These are phyloP conservation scores for Colletotrichum graminicola DNA, from an alignment of 2,329 filamentous ascomycete species.

Conservation along the genomic window DNA sequence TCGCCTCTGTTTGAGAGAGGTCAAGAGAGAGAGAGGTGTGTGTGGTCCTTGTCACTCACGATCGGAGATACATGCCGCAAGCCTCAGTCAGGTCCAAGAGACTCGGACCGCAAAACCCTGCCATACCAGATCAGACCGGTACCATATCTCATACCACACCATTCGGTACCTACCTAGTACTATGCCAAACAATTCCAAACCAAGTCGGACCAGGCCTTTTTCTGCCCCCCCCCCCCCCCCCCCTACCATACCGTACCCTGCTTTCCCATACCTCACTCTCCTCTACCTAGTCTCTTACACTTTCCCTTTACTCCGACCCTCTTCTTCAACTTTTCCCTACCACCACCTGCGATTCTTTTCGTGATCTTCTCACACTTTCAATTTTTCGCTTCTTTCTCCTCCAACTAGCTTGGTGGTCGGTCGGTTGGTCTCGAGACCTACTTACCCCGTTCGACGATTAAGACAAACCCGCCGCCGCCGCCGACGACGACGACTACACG, in stretches of 20 bases:
- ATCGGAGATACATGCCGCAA: conserved; percentile 38
- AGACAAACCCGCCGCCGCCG: neutral
- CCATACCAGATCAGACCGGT: conserved; percentile 17
- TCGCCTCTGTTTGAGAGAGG: conserved; percentile 30
- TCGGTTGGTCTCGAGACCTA: neutral
- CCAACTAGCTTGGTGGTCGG: conserved; percentile 7
- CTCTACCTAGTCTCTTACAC: conserved; percentile 24
- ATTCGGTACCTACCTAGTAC: neutral
- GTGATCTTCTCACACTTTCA: conserved; percentile 18
- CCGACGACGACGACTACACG: neutral
- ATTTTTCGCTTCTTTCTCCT: conserved; percentile 4
- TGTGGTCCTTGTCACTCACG: conserved; percentile 36
- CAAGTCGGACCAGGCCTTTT: conserved; percentile 18
- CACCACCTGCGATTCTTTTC: conserved; percentile 21
- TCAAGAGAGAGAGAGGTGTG: conserved; percentile 20
- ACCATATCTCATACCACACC: conserved; percentile 8
- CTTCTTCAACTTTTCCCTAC: conserved; percentile 11
- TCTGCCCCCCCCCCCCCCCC: neutral
- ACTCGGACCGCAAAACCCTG: conserved; percentile 27
- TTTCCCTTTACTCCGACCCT: conserved; percentile 21
- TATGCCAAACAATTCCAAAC: conserved; percentile 25
- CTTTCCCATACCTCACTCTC: conserved; percentile 10
- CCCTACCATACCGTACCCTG: conserved; percentile 16
- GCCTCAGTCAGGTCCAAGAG: conserved; percentile 35
- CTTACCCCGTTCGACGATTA: conserved; percentile 5